phyloP scores from a whole-genome alignment of 768 basidiomycete species.

The Clavulina sp. region DNA sequence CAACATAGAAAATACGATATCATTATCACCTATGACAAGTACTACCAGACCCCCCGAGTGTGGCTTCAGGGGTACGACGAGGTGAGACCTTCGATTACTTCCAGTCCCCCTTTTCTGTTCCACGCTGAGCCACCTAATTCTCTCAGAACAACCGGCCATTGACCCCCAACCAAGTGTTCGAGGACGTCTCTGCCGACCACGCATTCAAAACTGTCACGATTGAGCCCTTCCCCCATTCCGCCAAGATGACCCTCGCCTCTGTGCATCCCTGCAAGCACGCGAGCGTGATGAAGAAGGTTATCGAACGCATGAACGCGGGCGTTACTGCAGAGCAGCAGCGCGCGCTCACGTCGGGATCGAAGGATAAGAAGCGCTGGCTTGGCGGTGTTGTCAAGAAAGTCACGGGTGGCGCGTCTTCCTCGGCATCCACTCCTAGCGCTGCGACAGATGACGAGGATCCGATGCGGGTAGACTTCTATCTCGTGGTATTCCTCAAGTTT shows the following conservation, averaged over 20 bases:
- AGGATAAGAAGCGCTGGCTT: slow-evolving; percentile 65
- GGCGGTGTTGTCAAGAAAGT: slow-evolving; percentile 48
- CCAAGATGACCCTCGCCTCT: slow-evolving; percentile 68
- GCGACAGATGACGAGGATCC: slow-evolving; percentile 53
- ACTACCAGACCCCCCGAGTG: slow-evolving; percentile 95
- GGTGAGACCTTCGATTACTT: slow-evolving; percentile 25
- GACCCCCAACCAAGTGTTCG: slow-evolving; percentile 81
- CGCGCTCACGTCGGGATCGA: slow-evolving; percentile 9
- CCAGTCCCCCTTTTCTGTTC: not conserved
- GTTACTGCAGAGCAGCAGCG: slow-evolving; percentile 54
- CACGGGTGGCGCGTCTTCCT: slow-evolving; percentile 29
- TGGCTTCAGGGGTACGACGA: slow-evolving; percentile 98
- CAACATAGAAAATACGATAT: slow-evolving; percentile 98
- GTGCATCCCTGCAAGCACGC: slow-evolving; percentile 99
- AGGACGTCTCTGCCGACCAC: slow-evolving; percentile 94
- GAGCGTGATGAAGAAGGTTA: slow-evolving; percentile 99
- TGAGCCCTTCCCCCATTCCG: slow-evolving; percentile 91
- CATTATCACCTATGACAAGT: slow-evolving; percentile 99
- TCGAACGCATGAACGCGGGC: slow-evolving; percentile 90
- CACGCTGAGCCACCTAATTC: not conserved
- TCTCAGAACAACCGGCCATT: slow-evolving; percentile 29
- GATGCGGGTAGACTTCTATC: slow-evolving; percentile 93
- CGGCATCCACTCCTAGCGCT: slow-evolving; percentile 15
- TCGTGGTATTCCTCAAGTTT: slow-evolving; percentile 98
- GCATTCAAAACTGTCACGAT: slow-evolving; percentile 98